These are phyloP conservation scores for Amauroascus verrucosus DNA, from an alignment of 2,329 filamentous ascomycete genomes.

Conservation along the genomic window DNA sequence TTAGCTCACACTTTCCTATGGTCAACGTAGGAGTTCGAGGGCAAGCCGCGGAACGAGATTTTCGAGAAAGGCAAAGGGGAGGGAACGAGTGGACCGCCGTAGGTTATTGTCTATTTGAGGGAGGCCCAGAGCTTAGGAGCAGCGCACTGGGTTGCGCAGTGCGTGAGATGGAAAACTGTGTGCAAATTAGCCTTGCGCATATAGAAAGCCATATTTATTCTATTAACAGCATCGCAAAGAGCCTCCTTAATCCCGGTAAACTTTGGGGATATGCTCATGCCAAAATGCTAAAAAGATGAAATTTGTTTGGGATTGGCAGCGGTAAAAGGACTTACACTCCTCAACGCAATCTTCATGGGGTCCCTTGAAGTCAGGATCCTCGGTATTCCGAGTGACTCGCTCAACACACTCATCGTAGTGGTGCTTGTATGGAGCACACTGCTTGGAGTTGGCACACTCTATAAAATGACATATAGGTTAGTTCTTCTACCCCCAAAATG, in stretches of 20 bases:
- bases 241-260: no score
- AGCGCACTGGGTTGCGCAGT: constrained; percentile 87
- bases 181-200: neutral
- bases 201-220: neutral
- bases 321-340: constrained; percentile 66
- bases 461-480: neutral
- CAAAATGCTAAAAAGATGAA: neutral
- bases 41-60: neutral
- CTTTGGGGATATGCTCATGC: no score
- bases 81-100: neutral
- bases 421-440: constrained; percentile 84
- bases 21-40: neutral
- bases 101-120: constrained; percentile 61
- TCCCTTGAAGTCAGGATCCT: constrained; percentile 60
- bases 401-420: constrained; percentile 98
- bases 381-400: constrained; percentile 63
- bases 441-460: constrained; percentile 84
- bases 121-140: constrained; percentile 89
- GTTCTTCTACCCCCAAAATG: neutral
- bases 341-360: constrained; percentile 93
- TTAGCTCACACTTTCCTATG: neutral
- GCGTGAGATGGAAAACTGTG: constrained; percentile 93
- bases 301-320: no score
- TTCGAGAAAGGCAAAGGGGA: neutral
- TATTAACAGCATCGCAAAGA: no score